Conservation (phyloP, 2,329 filamentous ascomycete species). For the Pseudogymnoascus sp. region DNA sequence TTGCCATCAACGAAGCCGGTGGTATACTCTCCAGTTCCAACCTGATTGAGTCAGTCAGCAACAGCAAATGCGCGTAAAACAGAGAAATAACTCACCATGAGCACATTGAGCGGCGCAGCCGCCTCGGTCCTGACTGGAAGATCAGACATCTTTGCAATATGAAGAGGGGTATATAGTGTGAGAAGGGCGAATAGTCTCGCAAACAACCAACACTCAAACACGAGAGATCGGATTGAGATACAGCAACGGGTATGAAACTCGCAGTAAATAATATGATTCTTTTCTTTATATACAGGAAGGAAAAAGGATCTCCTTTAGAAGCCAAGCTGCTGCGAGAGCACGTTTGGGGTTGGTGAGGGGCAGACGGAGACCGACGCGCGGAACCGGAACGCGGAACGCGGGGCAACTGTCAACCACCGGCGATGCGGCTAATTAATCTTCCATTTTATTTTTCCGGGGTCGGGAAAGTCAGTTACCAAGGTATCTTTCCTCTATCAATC, state of each 20-base stretch:
- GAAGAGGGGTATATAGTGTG: not conserved
- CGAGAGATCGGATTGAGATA: not conserved
- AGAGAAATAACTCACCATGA: constrained; percentile 21
- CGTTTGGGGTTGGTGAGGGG: not conserved
- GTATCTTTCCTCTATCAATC: not conserved
- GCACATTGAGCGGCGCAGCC: constrained; percentile 23
- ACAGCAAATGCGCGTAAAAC: too few species aligned
- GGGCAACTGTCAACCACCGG: not conserved
- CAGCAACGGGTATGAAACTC: not conserved
- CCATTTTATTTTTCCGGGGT: not conserved
- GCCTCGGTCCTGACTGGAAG: not conserved
- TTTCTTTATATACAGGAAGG: constrained; percentile 3
- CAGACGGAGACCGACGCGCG: not conserved
- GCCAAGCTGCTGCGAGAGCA: not conserved
- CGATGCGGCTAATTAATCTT: not conserved
- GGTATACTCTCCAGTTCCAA: constrained; percentile 94
- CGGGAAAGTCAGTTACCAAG: not conserved
- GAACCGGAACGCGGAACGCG: not conserved
- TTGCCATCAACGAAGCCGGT: constrained; percentile 84
- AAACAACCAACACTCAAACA: not conserved
- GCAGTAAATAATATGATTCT: not conserved
- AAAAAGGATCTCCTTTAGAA: not conserved
- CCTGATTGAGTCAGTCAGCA: constrained; percentile 29
- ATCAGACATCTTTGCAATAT: not conserved
- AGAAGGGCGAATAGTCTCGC: not conserved